phyloP scores from a whole-genome alignment of 352 stramenopile species.

The Halophytophthora batemanensis region DNA sequence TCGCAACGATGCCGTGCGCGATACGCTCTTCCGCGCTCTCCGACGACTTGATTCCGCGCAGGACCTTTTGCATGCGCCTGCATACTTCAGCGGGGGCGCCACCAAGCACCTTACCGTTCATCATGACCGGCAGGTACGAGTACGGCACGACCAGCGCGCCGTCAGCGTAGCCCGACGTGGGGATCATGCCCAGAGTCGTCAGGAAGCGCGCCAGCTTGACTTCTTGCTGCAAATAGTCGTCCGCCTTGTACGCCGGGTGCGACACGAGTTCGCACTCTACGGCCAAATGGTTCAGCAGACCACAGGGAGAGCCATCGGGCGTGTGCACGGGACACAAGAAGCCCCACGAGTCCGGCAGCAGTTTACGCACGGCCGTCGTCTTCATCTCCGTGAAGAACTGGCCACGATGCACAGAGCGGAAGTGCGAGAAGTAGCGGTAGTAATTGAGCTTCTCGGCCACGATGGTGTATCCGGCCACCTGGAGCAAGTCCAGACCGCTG shows the following conservation, averaged over 20 bases:
- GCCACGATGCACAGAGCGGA: slow-evolving; percentile 97
- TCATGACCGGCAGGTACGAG: slow-evolving; percentile 93
- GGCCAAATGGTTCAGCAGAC: slow-evolving; percentile 98
- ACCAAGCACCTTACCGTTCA: slow-evolving; percentile 96
- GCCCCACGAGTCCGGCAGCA: slow-evolving; percentile 98
- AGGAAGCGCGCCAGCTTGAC: slow-evolving; percentile 77
- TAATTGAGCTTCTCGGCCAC: slow-evolving; percentile 99
- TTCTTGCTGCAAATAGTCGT: slow-evolving; percentile 73
- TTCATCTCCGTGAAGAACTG: slow-evolving; percentile 99
- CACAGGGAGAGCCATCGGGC: slow-evolving; percentile 98
- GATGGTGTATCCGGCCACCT: slow-evolving; percentile 97
- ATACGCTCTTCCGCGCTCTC: slow-evolving; percentile 50
- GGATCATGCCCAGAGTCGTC: slow-evolving; percentile 79
- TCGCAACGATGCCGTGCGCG: slow-evolving; percentile 65
- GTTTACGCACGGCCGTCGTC: slow-evolving; percentile 97
- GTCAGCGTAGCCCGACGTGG: slow-evolving; percentile 74
- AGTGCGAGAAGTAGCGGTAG: slow-evolving; percentile 98
- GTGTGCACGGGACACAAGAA: slow-evolving; percentile 99
- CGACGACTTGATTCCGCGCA: slow-evolving; percentile 74
- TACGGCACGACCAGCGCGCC: slow-evolving; percentile 83
- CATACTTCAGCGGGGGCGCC: slow-evolving; percentile 84
- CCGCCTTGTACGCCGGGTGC: slow-evolving; percentile 66
- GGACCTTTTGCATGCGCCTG: slow-evolving; percentile 71
- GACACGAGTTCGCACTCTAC: slow-evolving; percentile 90
- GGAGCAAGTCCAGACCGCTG: slow-evolving; percentile 97